Base-by-base conservation (phyloP, 768 basidiomycete species). In the Tylopilus sp. region DNA sequence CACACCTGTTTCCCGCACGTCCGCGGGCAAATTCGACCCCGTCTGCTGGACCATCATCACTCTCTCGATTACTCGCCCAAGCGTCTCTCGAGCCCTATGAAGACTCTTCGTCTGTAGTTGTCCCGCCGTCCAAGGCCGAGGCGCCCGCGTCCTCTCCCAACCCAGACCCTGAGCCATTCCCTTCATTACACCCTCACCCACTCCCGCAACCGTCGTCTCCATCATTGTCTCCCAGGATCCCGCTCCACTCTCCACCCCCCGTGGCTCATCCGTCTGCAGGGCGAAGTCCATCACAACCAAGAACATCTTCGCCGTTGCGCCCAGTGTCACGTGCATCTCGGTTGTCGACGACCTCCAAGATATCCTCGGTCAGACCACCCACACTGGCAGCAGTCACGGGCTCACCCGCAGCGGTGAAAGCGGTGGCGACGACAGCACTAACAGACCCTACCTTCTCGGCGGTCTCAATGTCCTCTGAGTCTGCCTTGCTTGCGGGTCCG, bases 51-150 rank as follows among this genome's bases (percentile, higher is more conserved):
- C 88, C 85, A 1, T 91, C 89, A 6, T 90, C 88, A 3, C 73
- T 92, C 53, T 91, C 89, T 13, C 80, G 87, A 23, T 72, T 92
- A 4, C 73, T 91, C 21, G 89, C 89, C 0, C 89, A 91, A 59
- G 90, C 89, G 4, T 69, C 75, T 18, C 63, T 74, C 21, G 66
- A 68, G 22, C 36, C 44, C n/a, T 15, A 48, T 35, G 79, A 84
- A 59, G 59, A 58, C 21, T 36, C 40, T 21, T 53, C 63, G 12
- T 50, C 66, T 1, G 69, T 67, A 11, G 63, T 51, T 28, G 38
- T 63, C 55, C 51, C 63, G 40, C 66, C 69, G 0, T 62, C 69
- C 35, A 58, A 59, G 54, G 57, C 56, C 45, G 64, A 63, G 51
- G 62, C 64, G 6, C 69, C 71, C 6, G 73, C 71, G 3, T 71